phyloP scores from a whole-genome alignment of 768 basidiomycete species.

The Neoboletus subvelutipes region DNA sequence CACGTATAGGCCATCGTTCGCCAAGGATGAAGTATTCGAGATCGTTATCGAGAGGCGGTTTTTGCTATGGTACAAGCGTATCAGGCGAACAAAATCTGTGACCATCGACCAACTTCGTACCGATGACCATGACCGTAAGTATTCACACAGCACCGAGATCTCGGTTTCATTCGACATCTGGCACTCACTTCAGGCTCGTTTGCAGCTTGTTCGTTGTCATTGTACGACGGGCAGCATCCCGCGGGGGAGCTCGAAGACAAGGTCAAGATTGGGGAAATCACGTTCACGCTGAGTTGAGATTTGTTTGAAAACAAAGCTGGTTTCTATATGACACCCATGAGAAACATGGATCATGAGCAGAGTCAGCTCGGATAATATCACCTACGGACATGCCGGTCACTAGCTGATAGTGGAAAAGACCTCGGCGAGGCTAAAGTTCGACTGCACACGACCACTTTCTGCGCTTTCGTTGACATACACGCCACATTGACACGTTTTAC shows the following conservation, averaged over 20 bases:
- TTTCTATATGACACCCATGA: background rate
- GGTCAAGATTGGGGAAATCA: conserved; percentile 6
- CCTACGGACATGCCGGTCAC: background rate
- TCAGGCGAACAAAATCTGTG: conserved; percentile 7
- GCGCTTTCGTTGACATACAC: background rate
- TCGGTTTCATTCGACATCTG: background rate
- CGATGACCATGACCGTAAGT: background rate
- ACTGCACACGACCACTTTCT: background rate
- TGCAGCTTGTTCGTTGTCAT: background rate
- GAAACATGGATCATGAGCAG: background rate
- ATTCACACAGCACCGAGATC: background rate
- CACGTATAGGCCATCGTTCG: conserved; percentile 4
- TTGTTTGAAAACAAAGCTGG: background rate
- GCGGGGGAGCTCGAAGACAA: background rate
- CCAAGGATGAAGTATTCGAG: conserved; percentile 4
- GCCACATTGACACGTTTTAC: background rate
- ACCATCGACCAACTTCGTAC: background rate
- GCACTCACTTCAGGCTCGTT: background rate
- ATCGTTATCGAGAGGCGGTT: conserved; percentile 6
- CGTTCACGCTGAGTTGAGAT: background rate
- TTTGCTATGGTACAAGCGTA: conserved; percentile 12
- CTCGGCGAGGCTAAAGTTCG: background rate
- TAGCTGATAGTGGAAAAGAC: background rate
- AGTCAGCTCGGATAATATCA: background rate
- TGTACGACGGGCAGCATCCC: conserved; percentile 3